Conservation (phyloP, 129 eudicot genomes). For the Artemisia argyi region DNA sequence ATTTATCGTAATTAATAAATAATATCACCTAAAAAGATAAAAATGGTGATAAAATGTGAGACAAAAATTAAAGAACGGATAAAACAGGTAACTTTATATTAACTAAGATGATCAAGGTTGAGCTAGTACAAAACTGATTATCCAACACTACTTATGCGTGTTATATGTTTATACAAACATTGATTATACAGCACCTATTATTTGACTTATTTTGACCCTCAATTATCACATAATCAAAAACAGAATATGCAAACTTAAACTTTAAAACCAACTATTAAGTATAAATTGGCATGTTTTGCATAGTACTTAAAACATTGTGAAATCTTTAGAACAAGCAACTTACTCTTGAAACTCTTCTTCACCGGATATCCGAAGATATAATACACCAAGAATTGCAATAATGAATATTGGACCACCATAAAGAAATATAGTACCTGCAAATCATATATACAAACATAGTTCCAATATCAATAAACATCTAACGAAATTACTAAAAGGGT, state of each 20-base stretch:
- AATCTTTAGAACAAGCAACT: conserved; percentile 11
- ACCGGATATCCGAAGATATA: conserved; percentile 51
- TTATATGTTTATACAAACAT: background rate
- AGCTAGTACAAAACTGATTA: background rate
- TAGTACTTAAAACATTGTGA: background rate
- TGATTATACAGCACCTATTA: background rate
- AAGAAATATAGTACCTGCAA: conserved; percentile 62
- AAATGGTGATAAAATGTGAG: background rate
- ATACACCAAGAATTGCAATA: conserved; percentile 62
- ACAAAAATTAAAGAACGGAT: background rate
- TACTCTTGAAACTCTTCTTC: conserved; percentile 63
- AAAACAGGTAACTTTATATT: background rate
- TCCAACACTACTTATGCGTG: background rate
- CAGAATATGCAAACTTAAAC: background rate
- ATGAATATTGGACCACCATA: conserved; percentile 70
- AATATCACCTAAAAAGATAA: no score
- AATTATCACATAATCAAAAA: background rate
- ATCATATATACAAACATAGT: background rate
- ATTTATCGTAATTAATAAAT: no score
- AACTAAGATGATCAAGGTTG: background rate
- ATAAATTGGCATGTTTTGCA: background rate
- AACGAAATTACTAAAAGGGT: no score
- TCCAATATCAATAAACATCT: background rate
- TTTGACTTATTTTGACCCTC: background rate
- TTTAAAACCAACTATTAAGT: background rate